phyloP scores from a whole-genome alignment of 352 stramenopile genomes.

The Phytophthora pisi region DNA sequence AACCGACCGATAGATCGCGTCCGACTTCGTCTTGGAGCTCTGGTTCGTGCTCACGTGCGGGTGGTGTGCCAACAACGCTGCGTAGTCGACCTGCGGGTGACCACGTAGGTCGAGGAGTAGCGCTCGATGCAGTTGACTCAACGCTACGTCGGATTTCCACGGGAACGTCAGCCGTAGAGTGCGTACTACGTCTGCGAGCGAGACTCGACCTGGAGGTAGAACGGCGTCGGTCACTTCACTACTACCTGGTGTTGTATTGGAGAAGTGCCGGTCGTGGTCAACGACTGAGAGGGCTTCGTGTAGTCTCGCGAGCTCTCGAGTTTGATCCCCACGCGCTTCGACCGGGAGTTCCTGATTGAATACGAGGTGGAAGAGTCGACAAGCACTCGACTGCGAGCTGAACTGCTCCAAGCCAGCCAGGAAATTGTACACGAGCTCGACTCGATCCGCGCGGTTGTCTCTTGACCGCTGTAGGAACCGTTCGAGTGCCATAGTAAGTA shows the following conservation, averaged over 20 bases:
- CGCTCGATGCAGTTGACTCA: constrained; percentile 50
- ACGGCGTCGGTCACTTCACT: not conserved
- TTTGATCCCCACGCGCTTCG: constrained; percentile 50
- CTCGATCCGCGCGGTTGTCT: constrained; percentile 35
- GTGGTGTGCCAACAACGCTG: constrained; percentile 34
- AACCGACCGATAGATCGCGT: not conserved
- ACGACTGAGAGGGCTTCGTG: constrained; percentile 55
- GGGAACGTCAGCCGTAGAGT: constrained; percentile 58
- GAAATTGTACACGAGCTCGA: constrained; percentile 74
- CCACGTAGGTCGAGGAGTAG: constrained; percentile 55
- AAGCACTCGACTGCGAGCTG: constrained; percentile 45
- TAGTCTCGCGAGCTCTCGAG: constrained; percentile 46
- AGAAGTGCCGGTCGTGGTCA: constrained; percentile 55
- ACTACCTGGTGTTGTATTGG: not conserved
- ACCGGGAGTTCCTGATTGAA: constrained; percentile 51
- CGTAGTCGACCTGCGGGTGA: constrained; percentile 46
- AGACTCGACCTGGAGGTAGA: constrained; percentile 35
- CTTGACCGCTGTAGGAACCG: constrained; percentile 48
- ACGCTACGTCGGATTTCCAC: constrained; percentile 58
- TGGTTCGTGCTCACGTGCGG: constrained; percentile 7
- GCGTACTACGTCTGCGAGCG: constrained; percentile 50
- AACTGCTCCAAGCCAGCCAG: constrained; percentile 53
- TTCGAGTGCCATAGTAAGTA: constrained; percentile 43
- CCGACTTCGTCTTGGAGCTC: constrained; percentile 1
- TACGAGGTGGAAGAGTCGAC: constrained; percentile 60